Conservation (phyloP, 139 green algal genomes). For the Closterium sp. region DNA sequence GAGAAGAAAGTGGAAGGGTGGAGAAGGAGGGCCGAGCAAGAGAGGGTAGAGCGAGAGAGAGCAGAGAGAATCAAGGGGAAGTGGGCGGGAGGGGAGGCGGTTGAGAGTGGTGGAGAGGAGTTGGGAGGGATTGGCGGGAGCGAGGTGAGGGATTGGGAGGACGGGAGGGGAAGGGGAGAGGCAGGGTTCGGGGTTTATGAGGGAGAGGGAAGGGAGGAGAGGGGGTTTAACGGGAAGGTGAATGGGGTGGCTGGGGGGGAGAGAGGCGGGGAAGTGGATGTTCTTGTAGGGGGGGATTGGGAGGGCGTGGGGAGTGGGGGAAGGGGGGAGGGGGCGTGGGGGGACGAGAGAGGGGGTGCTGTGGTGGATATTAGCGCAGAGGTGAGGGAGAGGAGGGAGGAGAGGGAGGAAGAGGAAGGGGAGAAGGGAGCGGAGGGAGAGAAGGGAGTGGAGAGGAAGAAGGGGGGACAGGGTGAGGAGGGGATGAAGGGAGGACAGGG, state of each 20-base stretch:
- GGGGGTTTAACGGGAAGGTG: neutral
- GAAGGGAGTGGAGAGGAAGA: no score
- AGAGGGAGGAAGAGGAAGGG: neutral
- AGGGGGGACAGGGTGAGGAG: no score
- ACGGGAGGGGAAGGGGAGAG: neutral
- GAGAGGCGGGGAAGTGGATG: neutral
- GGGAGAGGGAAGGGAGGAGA: neutral
- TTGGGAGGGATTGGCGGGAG: neutral
- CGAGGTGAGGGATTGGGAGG: neutral
- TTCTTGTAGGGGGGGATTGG: neutral
- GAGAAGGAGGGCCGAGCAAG: neutral
- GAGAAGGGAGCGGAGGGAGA: no score
- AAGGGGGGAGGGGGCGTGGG: neutral
- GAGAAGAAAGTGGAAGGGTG: neutral
- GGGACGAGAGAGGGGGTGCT: neutral
- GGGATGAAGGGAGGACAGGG: neutral
- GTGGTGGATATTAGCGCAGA: neutral
- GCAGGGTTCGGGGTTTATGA: neutral
- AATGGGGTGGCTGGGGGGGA: no score
- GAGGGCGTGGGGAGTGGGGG: neutral
- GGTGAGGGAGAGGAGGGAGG: neutral
- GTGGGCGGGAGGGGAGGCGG: neutral
- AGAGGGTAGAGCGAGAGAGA: neutral
- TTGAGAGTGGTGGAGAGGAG: neutral
- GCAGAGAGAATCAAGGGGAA: neutral